Evolutionary conservation across 148 eudicot genomes (phyloP), one percentile per base, ranked within the genome.

Genomic region (Fagopyrum esculentum): DNA sequence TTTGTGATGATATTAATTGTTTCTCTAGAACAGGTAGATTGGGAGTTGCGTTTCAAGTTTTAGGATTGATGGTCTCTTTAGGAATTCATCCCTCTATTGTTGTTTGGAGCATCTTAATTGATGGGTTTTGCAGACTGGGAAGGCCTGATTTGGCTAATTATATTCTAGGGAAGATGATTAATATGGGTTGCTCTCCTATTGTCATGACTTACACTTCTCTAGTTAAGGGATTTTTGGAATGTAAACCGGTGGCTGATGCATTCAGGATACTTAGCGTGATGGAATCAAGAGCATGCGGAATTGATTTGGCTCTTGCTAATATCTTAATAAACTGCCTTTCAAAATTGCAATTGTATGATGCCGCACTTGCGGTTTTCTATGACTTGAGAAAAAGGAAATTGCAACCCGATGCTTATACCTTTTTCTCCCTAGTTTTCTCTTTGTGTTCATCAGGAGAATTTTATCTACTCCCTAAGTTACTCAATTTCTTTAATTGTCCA

Each of bases 251-350:
- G 10, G 60, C 70, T 50, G 80, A 59, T 61, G 90, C 90, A 13
- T 79, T 82, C 54, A 54, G 63, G 11, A 80, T 87, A 15, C 75
- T 87, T 19, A 4, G 77, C 43, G 61, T 71, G 73, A 80, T 87
- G 82, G 85, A 87, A 78, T 76, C 79, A 15, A 82, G 74, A 60
- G 84, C 84, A 26, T 85, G 81, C 74, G 48, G 76, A 54, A 72
- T 79, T 19, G 90, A 87, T 61, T 77, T 87, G 81, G 81, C 85
- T 73, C 88, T 85, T 68, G 83, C 69, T 75, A 85, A 87, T 77
- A 77, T 85, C 43, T 51, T 87, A 51, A 85, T 87, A 61, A 75
- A 82, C 75, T 77, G 84, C 57, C 77, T 85, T 26, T 80, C 86
- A 13, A 83, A 82, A 83, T 69, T 85, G 69, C 84, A 85, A 74